Percentiles rank a stretch among this genome's conserved stretches.
phyloP scores from a whole-genome alignment of 169 alveolate species.

The Besnoitia besnoiti region DNA sequence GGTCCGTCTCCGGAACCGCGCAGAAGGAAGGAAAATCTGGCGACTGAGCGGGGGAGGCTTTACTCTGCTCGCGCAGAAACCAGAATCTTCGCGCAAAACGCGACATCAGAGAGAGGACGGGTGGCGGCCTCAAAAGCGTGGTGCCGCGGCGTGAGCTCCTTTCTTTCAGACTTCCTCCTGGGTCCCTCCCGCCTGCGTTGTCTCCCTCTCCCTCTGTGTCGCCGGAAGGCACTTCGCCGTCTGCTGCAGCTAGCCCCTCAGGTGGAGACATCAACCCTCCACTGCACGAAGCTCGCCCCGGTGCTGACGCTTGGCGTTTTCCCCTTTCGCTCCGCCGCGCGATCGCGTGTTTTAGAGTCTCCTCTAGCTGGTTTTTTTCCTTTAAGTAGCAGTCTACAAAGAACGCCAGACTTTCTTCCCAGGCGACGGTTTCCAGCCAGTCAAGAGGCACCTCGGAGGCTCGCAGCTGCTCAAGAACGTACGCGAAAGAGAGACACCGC shows the following conservation, averaged over 20 bases:
- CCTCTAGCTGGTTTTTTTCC: not conserved
- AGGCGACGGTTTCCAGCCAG: not conserved
- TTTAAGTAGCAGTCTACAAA: not conserved
- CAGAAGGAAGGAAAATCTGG: not conserved
- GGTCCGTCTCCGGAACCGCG: not conserved
- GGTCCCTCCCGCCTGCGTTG: no score
- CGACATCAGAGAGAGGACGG: not conserved
- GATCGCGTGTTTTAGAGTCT: not conserved
- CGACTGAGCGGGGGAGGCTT: not conserved
- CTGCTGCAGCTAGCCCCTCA: no score
- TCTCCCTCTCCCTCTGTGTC: no score
- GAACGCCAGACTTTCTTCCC: not conserved
- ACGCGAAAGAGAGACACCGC: not conserved
- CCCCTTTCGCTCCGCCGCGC: not conserved
- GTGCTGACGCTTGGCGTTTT: no score
- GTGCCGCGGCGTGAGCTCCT: not conserved
- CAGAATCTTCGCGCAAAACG: not conserved
- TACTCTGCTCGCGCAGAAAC: no score
- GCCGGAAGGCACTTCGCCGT: no score
- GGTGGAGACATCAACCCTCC: no score
- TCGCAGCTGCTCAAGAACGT: not conserved
- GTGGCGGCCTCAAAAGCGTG: not conserved
- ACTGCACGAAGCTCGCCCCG: no score
- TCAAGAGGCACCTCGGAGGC: not conserved
- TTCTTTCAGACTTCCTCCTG: no score